Evolutionary conservation across 108 stramenopile species (phyloP).

Genomic region (Cyclotella choctawhatcheeana): DNA sequence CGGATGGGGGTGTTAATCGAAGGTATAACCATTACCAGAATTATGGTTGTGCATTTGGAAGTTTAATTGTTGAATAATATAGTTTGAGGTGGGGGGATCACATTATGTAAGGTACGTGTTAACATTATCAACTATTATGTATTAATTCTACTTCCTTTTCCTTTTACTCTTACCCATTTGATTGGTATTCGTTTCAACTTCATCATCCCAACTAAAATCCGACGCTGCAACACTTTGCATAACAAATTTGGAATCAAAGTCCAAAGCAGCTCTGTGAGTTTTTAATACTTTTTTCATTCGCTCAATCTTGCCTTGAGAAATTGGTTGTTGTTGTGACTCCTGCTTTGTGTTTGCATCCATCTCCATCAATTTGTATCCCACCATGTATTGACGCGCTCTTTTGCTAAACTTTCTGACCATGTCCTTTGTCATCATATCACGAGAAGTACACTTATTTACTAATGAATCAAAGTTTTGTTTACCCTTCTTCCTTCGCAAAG

Average conservation of each 20-base stretch:
- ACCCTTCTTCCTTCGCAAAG: constrained; percentile 27
- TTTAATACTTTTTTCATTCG: constrained; percentile 16
- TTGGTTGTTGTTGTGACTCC: too few species aligned
- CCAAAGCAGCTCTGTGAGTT: constrained; percentile 22
- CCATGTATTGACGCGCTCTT: not conserved
- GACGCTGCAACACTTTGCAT: not conserved
- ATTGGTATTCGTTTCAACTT: not conserved
- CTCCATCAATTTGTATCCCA: not conserved
- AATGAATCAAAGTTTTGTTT: constrained; percentile 16
- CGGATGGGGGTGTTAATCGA: not conserved
- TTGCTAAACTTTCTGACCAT: not conserved
- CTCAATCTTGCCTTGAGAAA: constrained; percentile 18
- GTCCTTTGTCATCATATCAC: constrained; percentile 1
- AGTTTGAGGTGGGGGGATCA: not conserved
- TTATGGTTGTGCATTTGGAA: not conserved
- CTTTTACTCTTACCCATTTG: not conserved
- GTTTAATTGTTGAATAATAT: not conserved
- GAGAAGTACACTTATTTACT: constrained; percentile 5
- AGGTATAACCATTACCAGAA: not conserved
- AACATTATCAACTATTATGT: not conserved
- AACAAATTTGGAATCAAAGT: constrained; percentile 19
- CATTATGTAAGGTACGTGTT: not conserved
- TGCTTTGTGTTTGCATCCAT: not conserved
- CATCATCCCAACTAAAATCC: too few species aligned
- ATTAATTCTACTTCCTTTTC: not conserved